These are phyloP conservation scores for Cantharellus anzutake DNA, from an alignment of 768 basidiomycete genomes.

Conservation along the genomic window DNA sequence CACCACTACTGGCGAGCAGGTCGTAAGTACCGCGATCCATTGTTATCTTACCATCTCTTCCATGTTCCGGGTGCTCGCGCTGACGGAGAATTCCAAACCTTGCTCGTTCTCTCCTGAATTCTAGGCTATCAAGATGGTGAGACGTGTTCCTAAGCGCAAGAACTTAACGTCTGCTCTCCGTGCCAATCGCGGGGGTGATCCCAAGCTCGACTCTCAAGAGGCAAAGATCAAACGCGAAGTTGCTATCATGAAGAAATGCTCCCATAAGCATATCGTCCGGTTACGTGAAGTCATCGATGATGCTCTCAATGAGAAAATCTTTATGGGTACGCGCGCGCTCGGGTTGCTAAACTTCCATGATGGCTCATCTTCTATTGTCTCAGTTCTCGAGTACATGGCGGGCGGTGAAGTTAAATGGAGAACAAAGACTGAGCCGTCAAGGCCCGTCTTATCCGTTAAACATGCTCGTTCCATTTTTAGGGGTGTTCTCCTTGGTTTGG, in stretches of 20 bases:
- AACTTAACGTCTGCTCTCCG: conserved; percentile 15
- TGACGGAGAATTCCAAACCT: too few species aligned
- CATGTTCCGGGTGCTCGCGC: background rate
- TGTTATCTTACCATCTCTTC: conserved; percentile 14
- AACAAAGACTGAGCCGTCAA: conserved; percentile 25
- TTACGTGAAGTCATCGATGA: conserved; percentile 94
- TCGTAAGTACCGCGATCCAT: conserved; percentile 9
- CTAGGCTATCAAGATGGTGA: conserved; percentile 67
- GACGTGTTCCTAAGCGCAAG: conserved; percentile 50
- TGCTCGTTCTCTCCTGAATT: background rate
- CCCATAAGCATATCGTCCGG: conserved; percentile 75
- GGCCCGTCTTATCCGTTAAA: conserved; percentile 59
- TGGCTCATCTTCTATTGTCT: background rate
- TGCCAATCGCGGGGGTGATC: background rate
- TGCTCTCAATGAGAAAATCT: conserved; percentile 67
- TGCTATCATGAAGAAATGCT: conserved; percentile 95
- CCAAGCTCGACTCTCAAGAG: conserved; percentile 39
- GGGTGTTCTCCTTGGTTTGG: conserved; percentile 84
- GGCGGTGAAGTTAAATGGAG: conserved; percentile 94
- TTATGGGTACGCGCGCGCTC: conserved; percentile 54
- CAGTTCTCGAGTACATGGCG: conserved; percentile 85
- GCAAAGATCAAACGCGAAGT: conserved; percentile 83
- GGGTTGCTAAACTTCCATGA: background rate
- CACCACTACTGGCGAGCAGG: conserved; percentile 16
- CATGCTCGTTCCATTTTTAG: conserved; percentile 79